Conservation (phyloP, 768 basidiomycete species). For the Kwoniella bestiolae region DNA sequence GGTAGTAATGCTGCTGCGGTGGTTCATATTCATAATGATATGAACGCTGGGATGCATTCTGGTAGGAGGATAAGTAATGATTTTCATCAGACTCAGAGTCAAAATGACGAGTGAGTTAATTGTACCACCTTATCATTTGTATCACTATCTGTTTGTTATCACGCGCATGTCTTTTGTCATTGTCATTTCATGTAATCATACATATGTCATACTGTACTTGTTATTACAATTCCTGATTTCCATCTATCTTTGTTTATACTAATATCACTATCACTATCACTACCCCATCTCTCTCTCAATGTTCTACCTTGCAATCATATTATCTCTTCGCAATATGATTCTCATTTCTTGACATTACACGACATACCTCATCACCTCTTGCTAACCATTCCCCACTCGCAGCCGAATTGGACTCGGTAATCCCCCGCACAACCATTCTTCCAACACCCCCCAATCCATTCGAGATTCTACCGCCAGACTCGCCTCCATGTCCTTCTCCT, state of each 20-base stretch:
- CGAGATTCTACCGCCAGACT: slow-evolving; percentile 51
- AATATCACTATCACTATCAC: background rate
- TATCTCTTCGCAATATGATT: background rate
- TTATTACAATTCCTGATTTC: too few relatives aligned
- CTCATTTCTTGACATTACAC: too few relatives aligned
- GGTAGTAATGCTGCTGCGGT: background rate
- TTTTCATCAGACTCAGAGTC: background rate
- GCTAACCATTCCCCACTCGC: background rate
- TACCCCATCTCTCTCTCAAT: background rate
- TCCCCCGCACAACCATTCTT: slow-evolving; percentile 14
- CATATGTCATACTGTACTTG: background rate
- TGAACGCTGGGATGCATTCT: background rate
- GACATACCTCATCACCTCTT: too few relatives aligned
- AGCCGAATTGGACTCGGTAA: slow-evolving; percentile 4
- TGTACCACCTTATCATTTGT: background rate
- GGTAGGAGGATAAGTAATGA: slow-evolving; percentile 13
- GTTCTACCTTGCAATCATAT: background rate
- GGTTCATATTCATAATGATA: background rate
- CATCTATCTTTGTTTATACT: too few relatives aligned
- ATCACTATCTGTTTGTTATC: too few relatives aligned
- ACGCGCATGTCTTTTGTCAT: background rate
- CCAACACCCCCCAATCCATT: slow-evolving; percentile 42
- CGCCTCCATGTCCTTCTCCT: slow-evolving; percentile 45
- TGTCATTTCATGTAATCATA: background rate
- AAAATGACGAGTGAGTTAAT: slow-evolving; percentile 6